A percentile compares a stretch with the other conserved stretches of the same genome.
Conservation (phyloP, 176 grass and related monocot genomes). For the Calamus simplicifolius region DNA sequence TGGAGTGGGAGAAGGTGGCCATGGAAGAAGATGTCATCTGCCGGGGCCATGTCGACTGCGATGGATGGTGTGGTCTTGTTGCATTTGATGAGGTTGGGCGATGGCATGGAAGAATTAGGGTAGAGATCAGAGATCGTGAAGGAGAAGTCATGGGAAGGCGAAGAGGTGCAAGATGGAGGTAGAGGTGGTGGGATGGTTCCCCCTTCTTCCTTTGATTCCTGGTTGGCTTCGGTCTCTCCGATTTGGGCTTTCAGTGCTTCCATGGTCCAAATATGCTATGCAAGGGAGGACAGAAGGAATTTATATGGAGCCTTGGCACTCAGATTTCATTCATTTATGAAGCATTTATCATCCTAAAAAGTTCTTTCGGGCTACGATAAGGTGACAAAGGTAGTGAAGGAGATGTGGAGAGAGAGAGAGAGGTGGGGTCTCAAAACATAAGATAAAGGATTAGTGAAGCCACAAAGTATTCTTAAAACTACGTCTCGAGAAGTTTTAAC, state of each 20-base stretch:
- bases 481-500: too few relatives aligned
- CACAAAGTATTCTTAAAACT: too few relatives aligned
- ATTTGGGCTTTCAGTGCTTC: slow-evolving; percentile 25
- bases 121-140: slow-evolving; percentile 31
- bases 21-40: slow-evolving; percentile 14
- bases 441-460: too few relatives aligned
- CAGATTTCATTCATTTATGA: too few relatives aligned
- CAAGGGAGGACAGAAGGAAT: too few relatives aligned
- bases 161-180: slow-evolving; percentile 13
- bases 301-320: too few relatives aligned
- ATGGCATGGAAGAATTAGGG: neutral
- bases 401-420: neutral
- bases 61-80: neutral
- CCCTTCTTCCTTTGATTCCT: slow-evolving; percentile 2
- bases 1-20: slow-evolving; percentile 18
- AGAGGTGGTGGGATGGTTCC: slow-evolving; percentile 9
- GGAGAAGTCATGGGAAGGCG: slow-evolving; percentile 46
- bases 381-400: neutral
- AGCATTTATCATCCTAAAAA: too few relatives aligned
- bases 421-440: too few relatives aligned
- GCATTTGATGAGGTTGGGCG: neutral
- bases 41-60: slow-evolving; percentile 6
- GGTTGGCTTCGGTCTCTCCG: neutral
- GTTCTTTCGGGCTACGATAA: neutral
- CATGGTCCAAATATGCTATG: slow-evolving; percentile 17